Percentiles rank a stretch among this genome's conserved stretches.
phyloP scores from a whole-genome alignment of 257 asterid genomes.

The Jacaranda copaia region DNA sequence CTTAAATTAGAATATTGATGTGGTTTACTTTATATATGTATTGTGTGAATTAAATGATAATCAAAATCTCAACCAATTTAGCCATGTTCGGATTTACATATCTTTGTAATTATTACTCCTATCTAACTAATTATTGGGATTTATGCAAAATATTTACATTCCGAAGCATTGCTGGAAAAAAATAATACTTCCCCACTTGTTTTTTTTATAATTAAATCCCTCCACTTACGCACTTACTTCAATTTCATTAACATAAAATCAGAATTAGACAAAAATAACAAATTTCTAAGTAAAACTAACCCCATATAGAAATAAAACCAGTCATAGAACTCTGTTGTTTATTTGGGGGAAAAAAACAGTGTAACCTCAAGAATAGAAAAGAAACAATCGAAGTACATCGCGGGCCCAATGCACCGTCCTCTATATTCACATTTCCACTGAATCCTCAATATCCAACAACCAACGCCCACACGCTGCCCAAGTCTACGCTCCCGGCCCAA shows the following conservation, averaged over 20 bases:
- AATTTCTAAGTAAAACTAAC: not conserved
- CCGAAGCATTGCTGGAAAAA: not conserved
- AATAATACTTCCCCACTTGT: not conserved
- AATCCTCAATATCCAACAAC: conserved; percentile 5
- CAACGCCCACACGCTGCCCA: conserved; percentile 23
- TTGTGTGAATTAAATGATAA: not conserved
- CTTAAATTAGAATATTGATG: too few species aligned
- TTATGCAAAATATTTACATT: not conserved
- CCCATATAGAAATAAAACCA: not conserved
- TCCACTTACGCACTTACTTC: not conserved
- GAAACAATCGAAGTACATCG: not conserved
- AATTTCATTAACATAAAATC: not conserved
- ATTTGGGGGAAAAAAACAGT: not conserved
- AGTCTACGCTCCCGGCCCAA: conserved; percentile 53
- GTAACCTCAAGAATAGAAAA: not conserved
- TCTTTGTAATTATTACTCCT: not conserved
- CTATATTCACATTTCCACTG: not conserved
- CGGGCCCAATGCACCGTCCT: conserved; percentile 36
- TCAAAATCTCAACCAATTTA: not conserved
- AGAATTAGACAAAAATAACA: not conserved
- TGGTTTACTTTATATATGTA: not conserved
- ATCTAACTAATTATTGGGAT: not conserved
- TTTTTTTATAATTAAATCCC: not conserved
- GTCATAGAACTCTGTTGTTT: too few species aligned
- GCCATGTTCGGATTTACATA: not conserved